Evolutionary conservation across 768 basidiomycete genomes (phyloP).

Genomic region (Hericium erinaceus): DNA sequence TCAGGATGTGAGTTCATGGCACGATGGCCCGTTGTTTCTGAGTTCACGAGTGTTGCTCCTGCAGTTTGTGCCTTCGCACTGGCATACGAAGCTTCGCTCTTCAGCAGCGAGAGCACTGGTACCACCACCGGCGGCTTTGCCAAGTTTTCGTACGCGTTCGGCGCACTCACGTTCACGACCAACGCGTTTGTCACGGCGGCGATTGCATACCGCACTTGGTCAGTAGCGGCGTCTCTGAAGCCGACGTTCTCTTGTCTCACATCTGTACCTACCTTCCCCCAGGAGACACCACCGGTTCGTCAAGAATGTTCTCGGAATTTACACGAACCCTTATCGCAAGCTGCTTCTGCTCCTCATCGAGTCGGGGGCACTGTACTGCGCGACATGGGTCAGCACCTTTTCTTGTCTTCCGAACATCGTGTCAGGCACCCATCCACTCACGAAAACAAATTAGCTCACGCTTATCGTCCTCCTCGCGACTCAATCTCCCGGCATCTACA

Average conservation of each 20-base stretch:
- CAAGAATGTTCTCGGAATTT: not conserved
- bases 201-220: not conserved
- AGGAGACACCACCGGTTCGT: not conserved
- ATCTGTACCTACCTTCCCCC: not conserved
- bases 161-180: not conserved
- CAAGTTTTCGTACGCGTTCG: not conserved
- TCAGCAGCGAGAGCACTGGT: not conserved
- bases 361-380: slow-evolving; percentile 11
- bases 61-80: not conserved
- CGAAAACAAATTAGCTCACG: not conserved
- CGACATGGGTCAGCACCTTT: slow-evolving; percentile 2
- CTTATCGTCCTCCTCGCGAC: not conserved
- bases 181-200: not conserved
- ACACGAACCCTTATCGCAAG: not conserved
- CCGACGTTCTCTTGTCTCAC: too few relatives aligned
- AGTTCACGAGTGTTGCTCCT: not conserved
- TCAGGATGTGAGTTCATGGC: not conserved
- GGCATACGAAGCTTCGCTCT: not conserved
- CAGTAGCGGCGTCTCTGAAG: not conserved
- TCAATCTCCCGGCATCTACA: not conserved
- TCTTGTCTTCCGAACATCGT: not conserved
- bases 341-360: slow-evolving; percentile 9
- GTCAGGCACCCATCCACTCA: not conserved
- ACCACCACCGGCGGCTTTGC: not conserved
- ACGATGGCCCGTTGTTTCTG: not conserved